phyloP scores from a whole-genome alignment of 2,329 filamentous ascomycete genomes.

The Emydomyces testavorans region DNA sequence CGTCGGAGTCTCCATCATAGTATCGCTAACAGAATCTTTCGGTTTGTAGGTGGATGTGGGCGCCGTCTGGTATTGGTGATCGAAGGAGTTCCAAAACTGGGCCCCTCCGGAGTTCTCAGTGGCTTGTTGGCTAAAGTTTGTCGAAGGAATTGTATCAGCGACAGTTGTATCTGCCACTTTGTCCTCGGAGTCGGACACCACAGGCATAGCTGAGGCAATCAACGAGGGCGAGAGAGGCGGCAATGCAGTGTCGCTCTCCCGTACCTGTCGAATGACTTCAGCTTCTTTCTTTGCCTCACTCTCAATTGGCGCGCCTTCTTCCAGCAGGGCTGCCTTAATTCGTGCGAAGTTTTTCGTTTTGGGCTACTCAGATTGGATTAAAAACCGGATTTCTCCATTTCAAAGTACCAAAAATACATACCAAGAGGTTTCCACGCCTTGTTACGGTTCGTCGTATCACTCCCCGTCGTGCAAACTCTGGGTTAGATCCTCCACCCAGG shows the following conservation, averaged over 20 bases:
- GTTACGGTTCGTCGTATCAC: conserved; percentile 77
- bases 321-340: conserved; percentile 76
- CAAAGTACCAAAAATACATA: conserved; percentile 38
- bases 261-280: conserved; percentile 88
- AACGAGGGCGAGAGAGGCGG: conserved; percentile 36
- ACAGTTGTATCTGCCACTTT: conserved; percentile 20
- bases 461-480: conserved; percentile 51
- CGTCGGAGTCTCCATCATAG: conserved; percentile 32
- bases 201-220: conserved; percentile 27
- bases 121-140: conserved; percentile 64
- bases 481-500: conserved; percentile 22
- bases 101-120: conserved; percentile 60
- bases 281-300: conserved; percentile 82
- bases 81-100: conserved; percentile 70
- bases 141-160: conserved; percentile 38
- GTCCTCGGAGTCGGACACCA: conserved; percentile 15
- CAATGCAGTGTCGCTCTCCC: conserved; percentile 68
- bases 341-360: conserved; percentile 94
- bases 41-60: conserved; percentile 39
- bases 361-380: conserved; percentile 46
- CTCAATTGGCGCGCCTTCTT: conserved; percentile 79
- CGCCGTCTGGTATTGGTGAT: conserved; percentile 55
- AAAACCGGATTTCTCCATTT: not conserved
- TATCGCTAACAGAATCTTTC: conserved; percentile 29
- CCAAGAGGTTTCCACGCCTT: conserved; percentile 74